phyloP scores from a whole-genome alignment of 2,329 filamentous ascomycete species.

The Conoideocrella luteorostrata region DNA sequence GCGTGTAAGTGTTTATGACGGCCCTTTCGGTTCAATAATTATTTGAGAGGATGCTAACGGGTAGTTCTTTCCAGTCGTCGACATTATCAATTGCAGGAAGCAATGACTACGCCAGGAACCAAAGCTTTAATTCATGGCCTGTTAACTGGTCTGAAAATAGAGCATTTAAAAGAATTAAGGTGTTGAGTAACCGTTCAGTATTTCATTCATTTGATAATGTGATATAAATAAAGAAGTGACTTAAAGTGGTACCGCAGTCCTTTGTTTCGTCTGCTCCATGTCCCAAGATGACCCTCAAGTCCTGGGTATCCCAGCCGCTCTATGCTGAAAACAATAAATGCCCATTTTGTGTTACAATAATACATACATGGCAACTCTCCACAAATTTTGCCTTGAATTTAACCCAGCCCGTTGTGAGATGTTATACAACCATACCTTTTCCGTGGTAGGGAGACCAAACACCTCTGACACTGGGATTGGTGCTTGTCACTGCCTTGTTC shows the following conservation, averaged over 20 bases:
- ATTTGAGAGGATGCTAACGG: no score
- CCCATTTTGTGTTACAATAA: constrained; percentile 20
- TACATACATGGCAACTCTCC: constrained; percentile 16
- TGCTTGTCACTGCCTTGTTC: constrained; percentile 58
- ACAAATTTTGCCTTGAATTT: constrained; percentile 6
- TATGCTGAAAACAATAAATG: constrained; percentile 17
- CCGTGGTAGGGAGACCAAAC: constrained; percentile 67
- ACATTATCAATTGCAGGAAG: constrained; percentile 52
- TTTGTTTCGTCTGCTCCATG: background rate
- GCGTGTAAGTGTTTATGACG: constrained; percentile 69
- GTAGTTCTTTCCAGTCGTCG: constrained; percentile 36
- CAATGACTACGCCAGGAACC: constrained; percentile 29
- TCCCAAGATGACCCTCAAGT: background rate
- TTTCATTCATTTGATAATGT: background rate
- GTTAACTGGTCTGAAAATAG: background rate
- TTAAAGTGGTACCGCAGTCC: no score
- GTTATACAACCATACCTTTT: constrained; percentile 46
- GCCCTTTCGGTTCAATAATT: no score
- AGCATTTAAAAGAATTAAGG: background rate
- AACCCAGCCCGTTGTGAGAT: background rate
- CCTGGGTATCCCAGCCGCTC: constrained; percentile 20
- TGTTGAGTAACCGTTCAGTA: constrained; percentile 1
- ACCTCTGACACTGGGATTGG: constrained; percentile 60
- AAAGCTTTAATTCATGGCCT: background rate
- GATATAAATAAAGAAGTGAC: background rate